Percentiles rank a stretch among this genome's conserved stretches.
Conservation (phyloP, 495 filamentous ascomycete species). For the Annulohypoxylon moriforme region DNA sequence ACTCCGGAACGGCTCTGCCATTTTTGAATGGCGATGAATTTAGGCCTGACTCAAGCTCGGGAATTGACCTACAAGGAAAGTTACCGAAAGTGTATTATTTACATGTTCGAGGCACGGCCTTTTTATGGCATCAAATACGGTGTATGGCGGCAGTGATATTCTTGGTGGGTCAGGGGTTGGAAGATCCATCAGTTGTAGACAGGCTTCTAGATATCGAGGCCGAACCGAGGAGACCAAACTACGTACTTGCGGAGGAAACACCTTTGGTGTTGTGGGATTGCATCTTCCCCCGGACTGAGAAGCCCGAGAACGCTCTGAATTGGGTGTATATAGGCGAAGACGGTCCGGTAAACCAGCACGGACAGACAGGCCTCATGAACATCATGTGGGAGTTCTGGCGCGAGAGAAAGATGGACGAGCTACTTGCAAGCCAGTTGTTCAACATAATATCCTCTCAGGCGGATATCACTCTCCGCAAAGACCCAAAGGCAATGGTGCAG, state of each 20-base stretch:
- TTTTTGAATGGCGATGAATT: conserved; percentile 49
- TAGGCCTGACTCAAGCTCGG: conserved; percentile 23
- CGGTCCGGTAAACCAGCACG: conserved; percentile 61
- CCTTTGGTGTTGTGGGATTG: conserved; percentile 97
- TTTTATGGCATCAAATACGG: conserved; percentile 97
- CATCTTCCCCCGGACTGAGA: conserved; percentile 71
- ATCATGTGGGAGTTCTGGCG: conserved; percentile 85
- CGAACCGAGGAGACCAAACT: conserved; percentile 78
- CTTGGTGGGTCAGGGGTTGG: conserved; percentile 88
- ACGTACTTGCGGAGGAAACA: conserved; percentile 88
- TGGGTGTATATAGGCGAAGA: conserved; percentile 83
- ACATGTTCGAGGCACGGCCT: conserved; percentile 87
- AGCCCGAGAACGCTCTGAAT: conserved; percentile 68
- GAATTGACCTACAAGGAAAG: conserved; percentile 15
- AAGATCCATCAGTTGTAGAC: conserved; percentile 74
- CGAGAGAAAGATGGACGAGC: conserved; percentile 86
- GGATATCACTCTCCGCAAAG: conserved; percentile 38
- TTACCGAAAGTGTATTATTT: conserved; percentile 84
- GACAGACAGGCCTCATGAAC: conserved; percentile 74
- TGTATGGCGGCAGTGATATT: conserved; percentile 91
- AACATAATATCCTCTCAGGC: conserved; percentile 68
- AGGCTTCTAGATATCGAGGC: conserved; percentile 76
- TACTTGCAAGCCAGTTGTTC: conserved; percentile 76
- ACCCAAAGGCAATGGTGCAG: conserved; percentile 31
- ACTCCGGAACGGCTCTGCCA: conserved; percentile 57